These are phyloP conservation scores for Candida lessepsii DNA, from an alignment of 805 yeast species.

Conservation along the genomic window DNA sequence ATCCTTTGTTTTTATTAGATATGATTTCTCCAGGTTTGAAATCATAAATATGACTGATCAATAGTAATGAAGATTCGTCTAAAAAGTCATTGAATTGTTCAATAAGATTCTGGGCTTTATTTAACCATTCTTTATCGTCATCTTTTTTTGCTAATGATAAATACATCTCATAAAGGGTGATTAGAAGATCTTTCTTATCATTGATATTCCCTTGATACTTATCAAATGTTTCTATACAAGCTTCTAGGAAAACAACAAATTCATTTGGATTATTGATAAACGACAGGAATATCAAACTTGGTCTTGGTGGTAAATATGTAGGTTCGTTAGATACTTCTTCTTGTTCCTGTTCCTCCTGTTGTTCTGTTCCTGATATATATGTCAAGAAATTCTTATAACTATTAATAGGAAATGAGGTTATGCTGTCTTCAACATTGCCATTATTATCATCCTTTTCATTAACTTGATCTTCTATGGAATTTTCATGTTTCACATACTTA, in stretches of 20 bases:
- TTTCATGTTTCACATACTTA: conserved; percentile 51
- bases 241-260: conserved; percentile 89
- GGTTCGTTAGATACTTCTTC: conserved; percentile 33
- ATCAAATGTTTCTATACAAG: conserved; percentile 78
- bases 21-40: conserved; percentile 49
- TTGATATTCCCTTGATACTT: conserved; percentile 66
- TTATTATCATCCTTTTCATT: not conserved
- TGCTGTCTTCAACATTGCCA: not conserved
- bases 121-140: conserved; percentile 52
- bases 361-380: conserved; percentile 24
- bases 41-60: conserved; percentile 57
- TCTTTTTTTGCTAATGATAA: conserved; percentile 50
- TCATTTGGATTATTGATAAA: conserved; percentile 84
- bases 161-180: conserved; percentile 82
- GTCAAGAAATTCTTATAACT: conserved; percentile 33
- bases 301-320: conserved; percentile 89
- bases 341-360: conserved; percentile 13
- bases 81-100: conserved; percentile 46
- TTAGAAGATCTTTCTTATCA: conserved; percentile 71
- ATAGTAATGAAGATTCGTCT: conserved; percentile 53
- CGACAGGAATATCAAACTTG: conserved; percentile 80
- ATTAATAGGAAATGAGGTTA: conserved; percentile 24
- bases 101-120: conserved; percentile 59
- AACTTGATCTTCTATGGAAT: not conserved
- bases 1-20: conserved; percentile 40